Evolutionary conservation across 805 yeast genomes (phyloP), one percentile per base, ranked within the genome.

Genomic region (Kluyveromyces nonfermentans): DNA sequence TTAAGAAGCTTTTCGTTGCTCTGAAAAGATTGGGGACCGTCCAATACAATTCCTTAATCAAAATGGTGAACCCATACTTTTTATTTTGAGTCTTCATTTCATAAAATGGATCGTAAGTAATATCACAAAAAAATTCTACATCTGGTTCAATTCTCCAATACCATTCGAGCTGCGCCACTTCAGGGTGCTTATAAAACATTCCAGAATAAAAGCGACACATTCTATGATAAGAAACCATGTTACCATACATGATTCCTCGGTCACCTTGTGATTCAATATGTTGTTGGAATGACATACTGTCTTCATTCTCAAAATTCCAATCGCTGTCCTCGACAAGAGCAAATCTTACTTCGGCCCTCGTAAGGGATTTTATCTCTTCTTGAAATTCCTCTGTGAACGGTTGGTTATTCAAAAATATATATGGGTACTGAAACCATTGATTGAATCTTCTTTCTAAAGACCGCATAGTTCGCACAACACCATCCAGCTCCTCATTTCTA

Each of bases 141-240:
- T 83, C 83, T 3, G 97, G 97, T 62, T 93, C 98, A 10, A 93
- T 87, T 44, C 97, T 73, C 96, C 97, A 89, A 65, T 88, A 90
- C 94, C 96, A 90, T 48, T 88, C 87, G 44, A 78, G 72, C 47
- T 78, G 73, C 41, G 64, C 63, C 35, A 90, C 81, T 49, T 85
- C 58, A 5, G 83, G 84, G 61, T 90, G 96, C 47, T 80, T 76
- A 65, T 77, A 86, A 57, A 90, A 90, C 45, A 71, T 70, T 1
- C 96, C 95, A 0, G 94, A 78, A 58, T 85, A 86, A 60, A 81
- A 89, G n/a, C 96, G 73, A 60, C 97, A 90, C 97, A 90, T 90
- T 57, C 84, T 82, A 62, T 90, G 97, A 59, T 90, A 93, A 5
- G 90, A 77, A 41, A 74, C 81, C 70, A 80, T 63, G 46, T 77